Base-by-base conservation (phyloP, 108 stramenopile species). In the Cyclostephanos tholiformis region DNA sequence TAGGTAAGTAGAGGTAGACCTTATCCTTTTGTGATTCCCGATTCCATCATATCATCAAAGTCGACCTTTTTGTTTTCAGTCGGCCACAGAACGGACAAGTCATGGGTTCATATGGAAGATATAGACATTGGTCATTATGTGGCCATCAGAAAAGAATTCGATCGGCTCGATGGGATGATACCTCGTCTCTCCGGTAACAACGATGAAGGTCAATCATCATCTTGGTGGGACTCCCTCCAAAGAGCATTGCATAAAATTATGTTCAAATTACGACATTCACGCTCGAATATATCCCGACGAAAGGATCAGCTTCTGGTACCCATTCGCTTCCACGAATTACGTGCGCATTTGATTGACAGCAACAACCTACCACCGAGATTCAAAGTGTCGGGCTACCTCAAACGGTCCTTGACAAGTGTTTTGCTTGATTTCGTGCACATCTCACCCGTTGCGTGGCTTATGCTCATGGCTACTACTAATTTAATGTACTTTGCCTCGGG, bases 111-210 rank as follows among this genome's bases (percentile, higher is more conserved):
- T 56, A 91, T 89, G 10, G 95, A 96, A 82, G 78, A 87, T 58
- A 70, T 93, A 32, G 95, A 96, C 65, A 77, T 93, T 9, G 85
- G 89, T 72, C 92, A 96, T 61, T 96, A 96, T 71, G 90, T 96
- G 43, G 95, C 90, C 55, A 88, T 96, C 55, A 79, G 95, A 52
- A 88, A 91, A 74, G 92, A 93, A 60, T 96, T 92, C 71, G 92
- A 93, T 39, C 79, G 86, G 17, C 71, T 91, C 6, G 74, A 76
- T n/a, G 25, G 44, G 29, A 69, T 23, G 25, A 30, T 17, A 44
- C 39, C 39, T n/a, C 25, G 1, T 50, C 23, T 32, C 23, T 43
- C 67, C 22, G 49, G 29, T 56, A 63, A 19, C n/a, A 35, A 7
- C 17, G 29, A 48, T 2, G 63, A 55, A 22, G n/a, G 16, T 9